Conservation (phyloP, 2,329 filamentous ascomycete genomes). For the Aureobasidium musti region DNA sequence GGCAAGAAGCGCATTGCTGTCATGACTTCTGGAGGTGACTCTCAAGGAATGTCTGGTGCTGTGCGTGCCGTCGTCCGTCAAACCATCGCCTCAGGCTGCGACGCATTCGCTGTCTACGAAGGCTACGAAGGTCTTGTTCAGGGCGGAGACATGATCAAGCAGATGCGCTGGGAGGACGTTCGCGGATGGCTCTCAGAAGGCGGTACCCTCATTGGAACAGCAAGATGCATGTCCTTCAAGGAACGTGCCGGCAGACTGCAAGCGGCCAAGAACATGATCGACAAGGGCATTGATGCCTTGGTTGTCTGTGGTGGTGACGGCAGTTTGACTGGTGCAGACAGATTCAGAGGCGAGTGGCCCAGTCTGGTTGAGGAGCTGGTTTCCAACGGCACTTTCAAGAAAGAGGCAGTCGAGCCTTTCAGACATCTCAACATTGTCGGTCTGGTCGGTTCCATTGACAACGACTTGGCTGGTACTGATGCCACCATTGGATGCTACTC, state of each 20-base stretch:
- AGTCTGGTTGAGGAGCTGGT: slow-evolving; percentile 84
- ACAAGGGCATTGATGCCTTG: slow-evolving; percentile 90
- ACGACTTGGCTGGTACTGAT: slow-evolving; percentile 92
- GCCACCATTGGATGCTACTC: slow-evolving; percentile 98
- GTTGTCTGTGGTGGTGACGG: slow-evolving; percentile 98
- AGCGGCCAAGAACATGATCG: slow-evolving; percentile 92
- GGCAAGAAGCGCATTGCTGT: slow-evolving; percentile 71
- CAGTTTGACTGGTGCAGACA: slow-evolving; percentile 91
- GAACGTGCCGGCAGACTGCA: slow-evolving; percentile 79
- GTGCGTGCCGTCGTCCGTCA: slow-evolving; percentile 90
- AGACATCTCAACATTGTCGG: slow-evolving; percentile 93
- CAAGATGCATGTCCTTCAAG: slow-evolving; percentile 88
- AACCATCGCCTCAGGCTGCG: slow-evolving; percentile 71
- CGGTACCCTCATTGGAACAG: slow-evolving; percentile 93
- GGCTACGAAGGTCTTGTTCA: slow-evolving; percentile 94
- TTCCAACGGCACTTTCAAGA: slow-evolving; percentile 66
- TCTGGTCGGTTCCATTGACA: slow-evolving; percentile 95
- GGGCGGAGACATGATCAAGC: slow-evolving; percentile 82
- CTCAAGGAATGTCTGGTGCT: slow-evolving; percentile 90
- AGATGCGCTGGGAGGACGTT: slow-evolving; percentile 91
- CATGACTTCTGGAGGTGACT: slow-evolving; percentile 93
- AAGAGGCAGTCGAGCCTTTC: slow-evolving; percentile 73
- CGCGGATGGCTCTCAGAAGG: slow-evolving; percentile 92
- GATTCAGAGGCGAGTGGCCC: slow-evolving; percentile 90
- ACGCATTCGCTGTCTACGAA: slow-evolving; percentile 66